These are phyloP conservation scores for Mortierella sp. DNA, from an alignment of 371 early-diverging fungal species.

Conservation along the genomic window DNA sequence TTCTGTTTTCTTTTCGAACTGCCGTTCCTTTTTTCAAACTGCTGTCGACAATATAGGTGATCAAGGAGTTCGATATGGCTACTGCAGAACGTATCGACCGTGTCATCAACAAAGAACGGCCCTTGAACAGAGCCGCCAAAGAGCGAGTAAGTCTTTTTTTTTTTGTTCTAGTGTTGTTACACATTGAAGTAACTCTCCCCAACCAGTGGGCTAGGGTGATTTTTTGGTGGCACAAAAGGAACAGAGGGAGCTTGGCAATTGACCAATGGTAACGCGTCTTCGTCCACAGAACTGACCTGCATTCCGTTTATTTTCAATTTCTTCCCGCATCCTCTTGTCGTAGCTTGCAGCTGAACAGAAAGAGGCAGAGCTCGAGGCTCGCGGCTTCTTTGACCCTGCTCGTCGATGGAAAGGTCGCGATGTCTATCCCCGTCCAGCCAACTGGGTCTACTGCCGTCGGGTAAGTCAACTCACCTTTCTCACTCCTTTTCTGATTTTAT, in stretches of 20 bases:
- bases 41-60: conserved; percentile 12
- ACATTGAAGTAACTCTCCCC: not conserved
- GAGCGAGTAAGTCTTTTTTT: conserved; percentile 28
- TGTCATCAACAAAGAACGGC: conserved; percentile 51
- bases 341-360: conserved; percentile 53
- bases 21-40: not conserved
- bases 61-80: conserved; percentile 46
- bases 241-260: not conserved
- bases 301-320: not conserved
- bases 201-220: not conserved
- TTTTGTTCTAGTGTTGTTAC: not conserved
- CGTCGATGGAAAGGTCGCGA: conserved; percentile 57
- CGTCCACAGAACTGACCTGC: not conserved
- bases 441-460: conserved; percentile 55
- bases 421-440: conserved; percentile 50
- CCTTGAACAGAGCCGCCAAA: conserved; percentile 41
- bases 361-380: conserved; percentile 48
- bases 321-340: too few species aligned
- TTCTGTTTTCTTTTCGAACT: not conserved
- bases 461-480: conserved; percentile 19
- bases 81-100: conserved; percentile 53
- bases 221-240: conserved; percentile 3
- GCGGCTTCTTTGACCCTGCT: conserved; percentile 54
- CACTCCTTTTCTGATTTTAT: not conserved
- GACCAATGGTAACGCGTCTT: conserved; percentile 2